Conservation (phyloP, 257 asterid species). For the Solanum chilense region DNA sequence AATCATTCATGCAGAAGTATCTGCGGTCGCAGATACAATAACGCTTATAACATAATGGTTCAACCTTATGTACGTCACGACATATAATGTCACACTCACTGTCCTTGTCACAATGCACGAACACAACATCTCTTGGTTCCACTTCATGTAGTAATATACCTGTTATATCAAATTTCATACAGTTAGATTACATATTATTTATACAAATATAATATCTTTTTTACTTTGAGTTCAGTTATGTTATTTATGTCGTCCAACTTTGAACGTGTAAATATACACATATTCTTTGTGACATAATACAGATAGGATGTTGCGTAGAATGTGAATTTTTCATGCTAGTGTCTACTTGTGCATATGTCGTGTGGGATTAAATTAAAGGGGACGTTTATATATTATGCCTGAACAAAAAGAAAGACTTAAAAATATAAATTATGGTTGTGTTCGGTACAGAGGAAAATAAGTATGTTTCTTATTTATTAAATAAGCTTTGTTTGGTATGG, state of each 20-base stretch:
- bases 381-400: too few species aligned
- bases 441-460: neutral
- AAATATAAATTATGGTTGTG: neutral
- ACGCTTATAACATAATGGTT: neutral
- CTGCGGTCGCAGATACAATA: neutral
- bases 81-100: neutral
- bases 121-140: neutral
- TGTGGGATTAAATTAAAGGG: neutral
- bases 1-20: neutral
- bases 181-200: neutral
- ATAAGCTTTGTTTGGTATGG: neutral
- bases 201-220: too few species aligned
- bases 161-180: neutral
- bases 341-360: neutral
- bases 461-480: neutral
- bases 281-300: neutral
- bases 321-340: neutral
- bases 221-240: neutral
- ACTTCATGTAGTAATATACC: neutral
- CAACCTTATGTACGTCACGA: neutral
- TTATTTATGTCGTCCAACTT: neutral
- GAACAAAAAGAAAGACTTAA: neutral
- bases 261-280: neutral
- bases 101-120: neutral
- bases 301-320: neutral